Evolutionary conservation across 495 filamentous ascomycete species (phyloP).

Genomic region (Cenococcum geophilum): DNA sequence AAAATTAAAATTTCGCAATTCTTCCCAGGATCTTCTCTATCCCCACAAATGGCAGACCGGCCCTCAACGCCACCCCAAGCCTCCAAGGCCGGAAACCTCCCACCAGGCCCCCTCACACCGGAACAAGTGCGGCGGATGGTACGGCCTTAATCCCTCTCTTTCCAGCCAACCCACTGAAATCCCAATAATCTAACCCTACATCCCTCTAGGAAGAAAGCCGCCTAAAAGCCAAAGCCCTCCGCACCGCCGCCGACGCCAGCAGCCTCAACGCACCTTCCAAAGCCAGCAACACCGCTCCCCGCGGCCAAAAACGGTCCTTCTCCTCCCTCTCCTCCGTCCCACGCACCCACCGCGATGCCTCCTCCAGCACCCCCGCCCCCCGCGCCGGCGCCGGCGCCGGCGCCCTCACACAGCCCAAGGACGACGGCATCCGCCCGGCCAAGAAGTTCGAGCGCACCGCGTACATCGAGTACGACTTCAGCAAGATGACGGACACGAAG

Average conservation of each 20-base stretch:
- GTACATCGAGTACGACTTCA: conserved; percentile 95
- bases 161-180: conserved; percentile 34
- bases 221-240: conserved; percentile 83
- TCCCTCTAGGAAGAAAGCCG: conserved; percentile 74
- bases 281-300: conserved; percentile 34
- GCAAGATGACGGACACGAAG: conserved; percentile 95
- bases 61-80: conserved; percentile 58
- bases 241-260: conserved; percentile 27
- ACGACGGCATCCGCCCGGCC: conserved; percentile 54
- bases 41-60: conserved; percentile 37
- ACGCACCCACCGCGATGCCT: conserved; percentile 62
- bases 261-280: conserved; percentile 47
- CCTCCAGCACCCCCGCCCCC: conserved; percentile 35
- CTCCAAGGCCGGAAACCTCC: conserved; percentile 39
- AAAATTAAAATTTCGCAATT: neutral
- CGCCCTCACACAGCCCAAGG: conserved; percentile 34
- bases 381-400: conserved; percentile 15
- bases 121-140: conserved; percentile 54
- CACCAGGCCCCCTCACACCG: conserved; percentile 59
- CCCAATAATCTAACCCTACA: conserved; percentile 1
- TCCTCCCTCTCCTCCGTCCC: conserved; percentile 50
- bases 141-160: conserved; percentile 42
- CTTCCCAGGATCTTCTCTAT: neutral
- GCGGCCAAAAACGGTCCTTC: conserved; percentile 57
- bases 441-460: conserved; percentile 67